Conservation (phyloP, 2,329 filamentous ascomycete genomes). For the Colletotrichum plurivorum region DNA sequence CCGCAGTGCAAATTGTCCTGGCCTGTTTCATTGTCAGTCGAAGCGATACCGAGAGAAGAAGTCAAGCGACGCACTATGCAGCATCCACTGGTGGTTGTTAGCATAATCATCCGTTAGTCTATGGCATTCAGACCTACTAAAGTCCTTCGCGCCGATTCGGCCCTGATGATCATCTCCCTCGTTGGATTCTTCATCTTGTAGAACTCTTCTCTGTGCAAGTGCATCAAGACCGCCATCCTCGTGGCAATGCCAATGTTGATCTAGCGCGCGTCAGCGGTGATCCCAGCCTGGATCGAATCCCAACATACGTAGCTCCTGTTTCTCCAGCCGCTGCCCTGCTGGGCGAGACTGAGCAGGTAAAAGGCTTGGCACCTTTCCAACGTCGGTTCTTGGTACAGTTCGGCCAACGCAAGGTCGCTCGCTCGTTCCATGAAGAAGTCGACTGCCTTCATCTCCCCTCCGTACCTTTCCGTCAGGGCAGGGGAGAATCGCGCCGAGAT, state of each 20-base stretch:
- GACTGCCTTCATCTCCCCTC: constrained; percentile 65
- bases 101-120: constrained; percentile 6
- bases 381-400: constrained; percentile 67
- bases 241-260: constrained; percentile 71
- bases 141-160: constrained; percentile 70
- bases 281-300: not conserved
- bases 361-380: constrained; percentile 71
- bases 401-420: constrained; percentile 60
- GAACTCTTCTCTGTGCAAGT: constrained; percentile 69
- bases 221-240: constrained; percentile 69
- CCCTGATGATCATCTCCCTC: constrained; percentile 60
- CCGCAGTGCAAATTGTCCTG: constrained; percentile 71
- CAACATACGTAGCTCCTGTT: constrained; percentile 67
- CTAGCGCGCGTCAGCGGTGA: constrained; percentile 49
- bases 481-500: constrained; percentile 70
- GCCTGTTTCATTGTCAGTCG: constrained; percentile 45
- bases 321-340: constrained; percentile 68
- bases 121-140: constrained; percentile 56
- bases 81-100: constrained; percentile 64
- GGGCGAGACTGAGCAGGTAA: constrained; percentile 70
- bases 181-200: constrained; percentile 60
- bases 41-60: not conserved
- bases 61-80: constrained; percentile 60
- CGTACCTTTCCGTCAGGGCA: constrained; percentile 62
- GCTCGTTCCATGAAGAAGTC: constrained; percentile 68